Evolutionary conservation across 768 basidiomycete genomes (phyloP).

Genomic region (Agaricus subrufescens): DNA sequence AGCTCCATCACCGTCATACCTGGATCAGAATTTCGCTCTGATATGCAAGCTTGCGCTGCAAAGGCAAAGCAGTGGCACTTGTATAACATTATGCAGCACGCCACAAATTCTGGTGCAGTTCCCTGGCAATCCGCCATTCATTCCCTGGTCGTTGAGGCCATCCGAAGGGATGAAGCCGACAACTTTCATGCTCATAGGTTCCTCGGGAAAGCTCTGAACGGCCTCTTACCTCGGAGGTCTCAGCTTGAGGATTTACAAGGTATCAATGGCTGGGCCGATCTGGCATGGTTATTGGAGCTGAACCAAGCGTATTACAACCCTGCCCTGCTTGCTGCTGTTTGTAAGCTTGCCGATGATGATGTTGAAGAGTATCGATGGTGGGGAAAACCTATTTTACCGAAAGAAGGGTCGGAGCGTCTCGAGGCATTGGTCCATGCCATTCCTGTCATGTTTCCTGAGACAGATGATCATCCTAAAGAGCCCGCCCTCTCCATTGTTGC

Average conservation of each 20-base stretch:
- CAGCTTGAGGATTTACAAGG: constrained; percentile 11
- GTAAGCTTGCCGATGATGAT: constrained; percentile 9
- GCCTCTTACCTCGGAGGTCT: constrained; percentile 18
- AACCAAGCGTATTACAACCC: constrained; percentile 23
- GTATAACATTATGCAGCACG: constrained; percentile 17
- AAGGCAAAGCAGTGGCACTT: constrained; percentile 15
- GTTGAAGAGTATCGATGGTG: constrained; percentile 9
- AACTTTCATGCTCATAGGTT: constrained; percentile 13
- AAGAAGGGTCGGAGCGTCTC: constrained; percentile 8
- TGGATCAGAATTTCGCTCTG: background rate
- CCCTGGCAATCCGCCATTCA: constrained; percentile 19
- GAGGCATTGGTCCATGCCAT: constrained; percentile 7
- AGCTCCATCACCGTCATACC: background rate
- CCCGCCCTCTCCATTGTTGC: constrained; percentile 11
- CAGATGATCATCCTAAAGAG: background rate
- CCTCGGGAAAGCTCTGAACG: constrained; percentile 21
- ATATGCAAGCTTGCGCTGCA: constrained; percentile 9
- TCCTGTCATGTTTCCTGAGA: background rate
- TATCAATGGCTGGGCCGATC: constrained; percentile 18
- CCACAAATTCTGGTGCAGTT: constrained; percentile 13
- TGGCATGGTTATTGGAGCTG: constrained; percentile 22
- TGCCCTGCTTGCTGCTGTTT: constrained; percentile 19
- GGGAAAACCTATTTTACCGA: constrained; percentile 6
- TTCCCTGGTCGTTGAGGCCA: constrained; percentile 18
- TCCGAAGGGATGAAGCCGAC: constrained; percentile 17